Conservation (phyloP, 495 filamentous ascomycete species). For the Hypoxylon perforatum region DNA sequence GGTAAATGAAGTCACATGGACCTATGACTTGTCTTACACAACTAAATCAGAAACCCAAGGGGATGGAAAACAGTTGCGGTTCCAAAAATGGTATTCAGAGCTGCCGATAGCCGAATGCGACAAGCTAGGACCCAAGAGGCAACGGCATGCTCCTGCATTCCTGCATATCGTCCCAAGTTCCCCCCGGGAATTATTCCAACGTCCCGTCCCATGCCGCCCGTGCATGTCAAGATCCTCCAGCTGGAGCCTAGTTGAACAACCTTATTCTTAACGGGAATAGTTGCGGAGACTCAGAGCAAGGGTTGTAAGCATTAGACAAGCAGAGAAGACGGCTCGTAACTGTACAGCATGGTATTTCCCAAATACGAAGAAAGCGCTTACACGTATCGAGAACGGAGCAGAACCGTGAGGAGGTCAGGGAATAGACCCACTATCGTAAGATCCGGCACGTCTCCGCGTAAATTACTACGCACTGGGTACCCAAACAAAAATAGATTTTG, state of each 20-base stretch:
- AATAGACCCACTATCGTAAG: constrained; percentile 4
- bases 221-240: constrained; percentile 22
- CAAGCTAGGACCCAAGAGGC: neutral
- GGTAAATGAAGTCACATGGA: constrained; percentile 2
- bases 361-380: constrained; percentile 13
- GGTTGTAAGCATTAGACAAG: too few relatives aligned
- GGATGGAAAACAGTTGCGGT: neutral
- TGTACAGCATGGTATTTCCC: neutral
- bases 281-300: constrained; percentile 1
- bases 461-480: neutral
- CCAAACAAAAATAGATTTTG: constrained; percentile 11
- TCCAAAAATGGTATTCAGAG: neutral
- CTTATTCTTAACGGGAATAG: constrained; percentile 1
- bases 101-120: constrained; percentile 13
- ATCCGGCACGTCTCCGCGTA: constrained; percentile 10
- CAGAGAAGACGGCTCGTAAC: too few relatives aligned
- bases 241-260: constrained; percentile 11
- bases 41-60: constrained; percentile 9
- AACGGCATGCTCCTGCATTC: constrained; percentile 23
- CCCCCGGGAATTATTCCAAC: constrained; percentile 15
- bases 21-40: neutral
- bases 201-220: constrained; percentile 26
- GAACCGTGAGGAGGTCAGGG: neutral
- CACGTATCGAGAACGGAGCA: constrained; percentile 29
- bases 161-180: constrained; percentile 11